Evolutionary conservation across 164 flowering plant species (phyloP).

Genomic region (Vitis rotundifolia): DNA sequence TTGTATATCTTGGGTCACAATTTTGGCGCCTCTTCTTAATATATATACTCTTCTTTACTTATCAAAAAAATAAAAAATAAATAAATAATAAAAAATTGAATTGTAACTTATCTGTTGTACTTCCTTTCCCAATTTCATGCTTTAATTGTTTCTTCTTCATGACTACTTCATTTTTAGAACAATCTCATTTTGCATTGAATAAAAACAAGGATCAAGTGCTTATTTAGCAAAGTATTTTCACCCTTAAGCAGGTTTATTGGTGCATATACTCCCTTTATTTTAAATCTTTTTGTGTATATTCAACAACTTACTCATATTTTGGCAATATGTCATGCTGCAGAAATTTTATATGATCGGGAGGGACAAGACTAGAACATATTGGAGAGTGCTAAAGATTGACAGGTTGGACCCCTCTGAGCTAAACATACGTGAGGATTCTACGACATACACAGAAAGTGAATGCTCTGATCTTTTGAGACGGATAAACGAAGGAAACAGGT

Average conservation of each 20-base stretch:
- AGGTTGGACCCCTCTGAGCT: conserved; percentile 79
- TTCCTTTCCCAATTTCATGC: too few relatives aligned
- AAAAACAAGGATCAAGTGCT: not conserved
- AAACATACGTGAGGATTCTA: conserved; percentile 76
- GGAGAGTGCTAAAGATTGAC: conserved; percentile 93
- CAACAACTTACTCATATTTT: not conserved
- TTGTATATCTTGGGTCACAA: too few relatives aligned
- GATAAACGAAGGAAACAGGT: conserved; percentile 84
- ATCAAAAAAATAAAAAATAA: too few relatives aligned
- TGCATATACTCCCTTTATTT: not conserved
- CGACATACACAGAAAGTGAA: conserved; percentile 67
- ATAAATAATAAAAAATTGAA: too few relatives aligned
- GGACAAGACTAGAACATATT: conserved; percentile 63
- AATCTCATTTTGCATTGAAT: too few relatives aligned
- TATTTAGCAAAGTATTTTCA: not conserved
- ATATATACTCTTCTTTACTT: too few relatives aligned
- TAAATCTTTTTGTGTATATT: not conserved
- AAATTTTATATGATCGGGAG: conserved; percentile 92
- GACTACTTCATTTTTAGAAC: too few relatives aligned
- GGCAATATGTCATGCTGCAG: conserved; percentile 37
- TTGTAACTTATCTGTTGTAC: too few relatives aligned
- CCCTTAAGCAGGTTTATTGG: not conserved
- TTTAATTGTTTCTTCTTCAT: too few relatives aligned
- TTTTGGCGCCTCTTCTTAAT: too few relatives aligned
- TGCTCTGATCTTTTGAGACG: conserved; percentile 79